phyloP scores from a whole-genome alignment of 805 yeast species.

The Sugiyamaella americana region DNA sequence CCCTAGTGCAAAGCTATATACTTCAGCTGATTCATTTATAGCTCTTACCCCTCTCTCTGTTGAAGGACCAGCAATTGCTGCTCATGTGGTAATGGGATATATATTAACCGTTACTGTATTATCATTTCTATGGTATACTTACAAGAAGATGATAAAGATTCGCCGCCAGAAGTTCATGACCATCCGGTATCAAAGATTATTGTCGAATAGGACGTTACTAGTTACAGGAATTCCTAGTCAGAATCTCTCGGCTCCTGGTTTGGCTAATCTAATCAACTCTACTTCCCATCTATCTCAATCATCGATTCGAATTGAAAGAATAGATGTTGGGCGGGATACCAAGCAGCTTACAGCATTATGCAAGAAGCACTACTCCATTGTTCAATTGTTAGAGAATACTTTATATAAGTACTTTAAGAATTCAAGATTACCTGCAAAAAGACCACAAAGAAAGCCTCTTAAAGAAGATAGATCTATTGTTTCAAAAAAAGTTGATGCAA shows the following conservation, averaged over 20 bases:
- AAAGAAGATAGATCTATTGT: constrained; percentile 15
- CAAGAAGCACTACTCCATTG: constrained; percentile 22
- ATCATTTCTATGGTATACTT: constrained; percentile 26
- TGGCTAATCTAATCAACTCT: constrained; percentile 16
- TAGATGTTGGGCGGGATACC: constrained; percentile 27
- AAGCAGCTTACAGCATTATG: constrained; percentile 25
- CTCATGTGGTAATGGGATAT: constrained; percentile 34
- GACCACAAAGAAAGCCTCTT: constrained; percentile 22
- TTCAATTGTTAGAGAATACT: constrained; percentile 25
- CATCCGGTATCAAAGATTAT: constrained; percentile 21
- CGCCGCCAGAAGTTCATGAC: constrained; percentile 22
- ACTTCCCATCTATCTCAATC: constrained; percentile 4
- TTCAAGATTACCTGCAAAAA: constrained; percentile 21
- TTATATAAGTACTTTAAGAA: constrained; percentile 27
- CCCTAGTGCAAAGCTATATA: constrained; percentile 22
- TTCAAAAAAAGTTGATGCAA: constrained; percentile 23
- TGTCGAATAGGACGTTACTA: constrained; percentile 31
- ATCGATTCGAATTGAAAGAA: constrained; percentile 16
- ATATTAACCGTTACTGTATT: constrained; percentile 25
- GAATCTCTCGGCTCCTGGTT: constrained; percentile 24
- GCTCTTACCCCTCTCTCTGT: constrained; percentile 34
- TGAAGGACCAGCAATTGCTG: constrained; percentile 27
- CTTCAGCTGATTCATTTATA: constrained; percentile 31
- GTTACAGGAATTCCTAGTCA: constrained; percentile 28
- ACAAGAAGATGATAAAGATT: constrained; percentile 23